These are phyloP conservation scores for Emiliania huxleyi DNA, from an alignment of 78 protist genomes.

Conservation along the genomic window DNA sequence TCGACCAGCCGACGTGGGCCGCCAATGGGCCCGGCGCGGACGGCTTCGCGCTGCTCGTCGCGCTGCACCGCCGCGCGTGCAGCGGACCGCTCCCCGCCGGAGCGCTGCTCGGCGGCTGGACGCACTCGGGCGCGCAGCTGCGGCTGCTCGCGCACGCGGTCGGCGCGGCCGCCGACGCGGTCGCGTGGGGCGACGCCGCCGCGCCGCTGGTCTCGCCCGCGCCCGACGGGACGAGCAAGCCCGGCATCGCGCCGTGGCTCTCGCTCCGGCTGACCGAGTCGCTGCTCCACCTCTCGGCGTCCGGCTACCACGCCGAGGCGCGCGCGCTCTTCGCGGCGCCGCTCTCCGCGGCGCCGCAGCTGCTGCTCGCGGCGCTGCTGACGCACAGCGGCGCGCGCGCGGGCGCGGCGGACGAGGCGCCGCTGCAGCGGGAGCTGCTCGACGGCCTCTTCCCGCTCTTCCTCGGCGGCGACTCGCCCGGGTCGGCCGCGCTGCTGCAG, in stretches of 20 bases:
- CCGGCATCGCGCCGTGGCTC: background rate
- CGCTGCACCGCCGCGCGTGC: background rate
- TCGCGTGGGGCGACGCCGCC: background rate
- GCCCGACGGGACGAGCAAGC: background rate
- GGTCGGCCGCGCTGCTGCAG: background rate
- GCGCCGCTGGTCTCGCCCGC: background rate
- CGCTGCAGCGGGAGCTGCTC: background rate
- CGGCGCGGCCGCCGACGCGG: background rate
- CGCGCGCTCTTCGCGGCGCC: conserved; percentile 1
- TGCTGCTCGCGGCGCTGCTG: background rate
- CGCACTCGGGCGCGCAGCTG: conserved; percentile 40
- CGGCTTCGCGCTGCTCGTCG: conserved; percentile 40
- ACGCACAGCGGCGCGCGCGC: background rate
- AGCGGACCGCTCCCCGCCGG: conserved; percentile 21
- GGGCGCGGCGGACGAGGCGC: background rate
- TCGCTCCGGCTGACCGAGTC: conserved; percentile 35
- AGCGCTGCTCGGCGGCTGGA: conserved; percentile 56
- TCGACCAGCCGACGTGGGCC: conserved; percentile 46
- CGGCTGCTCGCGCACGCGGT: conserved; percentile 15
- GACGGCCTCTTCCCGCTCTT: background rate
- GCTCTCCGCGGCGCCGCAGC: background rate
- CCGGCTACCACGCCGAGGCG: background rate
- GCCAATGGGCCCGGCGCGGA: background rate
- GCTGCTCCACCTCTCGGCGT: conserved; percentile 19
- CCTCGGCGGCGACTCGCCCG: background rate